phyloP scores from a whole-genome alignment of 352 stramenopile genomes.

The Globisporangium nunn region DNA sequence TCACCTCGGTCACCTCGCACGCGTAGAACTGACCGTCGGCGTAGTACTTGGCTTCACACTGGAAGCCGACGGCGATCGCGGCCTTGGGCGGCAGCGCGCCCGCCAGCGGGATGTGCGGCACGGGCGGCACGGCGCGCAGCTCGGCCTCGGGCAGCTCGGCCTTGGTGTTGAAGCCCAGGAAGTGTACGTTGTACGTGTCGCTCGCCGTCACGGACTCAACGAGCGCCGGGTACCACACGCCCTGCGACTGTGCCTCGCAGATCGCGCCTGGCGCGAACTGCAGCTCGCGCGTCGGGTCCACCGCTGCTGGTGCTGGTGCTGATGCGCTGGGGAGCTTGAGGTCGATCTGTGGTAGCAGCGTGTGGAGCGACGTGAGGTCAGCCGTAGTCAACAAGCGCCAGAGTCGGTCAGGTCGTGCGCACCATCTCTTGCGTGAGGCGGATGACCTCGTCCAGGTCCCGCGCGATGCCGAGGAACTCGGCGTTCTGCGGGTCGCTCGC shows the following conservation, averaged over 20 bases:
- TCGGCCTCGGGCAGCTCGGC: slow-evolving; percentile 34
- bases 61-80: slow-evolving; percentile 44
- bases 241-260: slow-evolving; percentile 57
- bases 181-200: slow-evolving; percentile 63
- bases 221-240: slow-evolving; percentile 59
- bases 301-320: background rate
- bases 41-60: slow-evolving; percentile 78
- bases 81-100: slow-evolving; percentile 28
- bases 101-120: slow-evolving; percentile 17
- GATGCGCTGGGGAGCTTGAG: slow-evolving; percentile 10
- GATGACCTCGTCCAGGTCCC: slow-evolving; percentile 80
- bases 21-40: slow-evolving; percentile 71
- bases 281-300: slow-evolving; percentile 11
- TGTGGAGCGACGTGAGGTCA: background rate
- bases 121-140: slow-evolving; percentile 29
- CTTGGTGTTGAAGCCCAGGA: slow-evolving; percentile 64
- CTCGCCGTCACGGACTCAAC: slow-evolving; percentile 49
- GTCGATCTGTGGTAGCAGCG: slow-evolving; percentile 15
- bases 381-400: no score
- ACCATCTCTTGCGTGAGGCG: slow-evolving; percentile 82
- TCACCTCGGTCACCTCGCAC: slow-evolving; percentile 58
- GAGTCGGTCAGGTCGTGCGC: background rate
- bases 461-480: slow-evolving; percentile 72
- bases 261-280: slow-evolving; percentile 36
- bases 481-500: slow-evolving; percentile 58